These are phyloP conservation scores for Kodamaea leandrae DNA, from an alignment of 805 yeast genomes.

Conservation along the genomic window DNA sequence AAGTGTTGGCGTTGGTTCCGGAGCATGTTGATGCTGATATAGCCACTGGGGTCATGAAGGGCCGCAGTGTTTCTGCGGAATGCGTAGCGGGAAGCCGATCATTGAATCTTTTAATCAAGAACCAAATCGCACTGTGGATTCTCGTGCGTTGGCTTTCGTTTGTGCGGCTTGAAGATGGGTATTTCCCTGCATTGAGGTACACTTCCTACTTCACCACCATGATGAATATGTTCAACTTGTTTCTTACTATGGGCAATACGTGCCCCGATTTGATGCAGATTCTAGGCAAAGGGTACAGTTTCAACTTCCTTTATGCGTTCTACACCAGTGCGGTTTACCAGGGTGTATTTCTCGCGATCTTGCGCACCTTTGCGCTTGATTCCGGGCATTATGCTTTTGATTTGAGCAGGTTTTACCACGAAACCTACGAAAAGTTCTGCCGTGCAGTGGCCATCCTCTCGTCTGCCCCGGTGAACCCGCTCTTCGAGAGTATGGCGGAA, in stretches of 20 bases:
- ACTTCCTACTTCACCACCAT: conserved; percentile 26
- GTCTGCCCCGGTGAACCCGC: neutral
- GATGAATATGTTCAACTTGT: conserved; percentile 24
- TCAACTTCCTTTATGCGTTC: conserved; percentile 15
- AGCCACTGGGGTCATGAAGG: neutral
- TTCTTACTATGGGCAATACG: conserved; percentile 14
- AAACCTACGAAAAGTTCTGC: conserved; percentile 14
- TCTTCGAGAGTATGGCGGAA: neutral
- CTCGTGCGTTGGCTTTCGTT: conserved; percentile 28
- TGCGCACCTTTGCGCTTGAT: conserved; percentile 12
- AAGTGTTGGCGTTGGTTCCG: conserved; percentile 11
- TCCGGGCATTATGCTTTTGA: conserved; percentile 8
- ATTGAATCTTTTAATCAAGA: conserved; percentile 11
- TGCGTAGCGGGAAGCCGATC: conserved; percentile 5
- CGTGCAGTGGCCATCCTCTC: conserved; percentile 11
- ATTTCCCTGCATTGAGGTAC: conserved; percentile 30
- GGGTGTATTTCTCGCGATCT: conserved; percentile 19
- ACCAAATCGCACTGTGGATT: conserved; percentile 16
- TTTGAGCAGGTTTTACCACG: conserved; percentile 12
- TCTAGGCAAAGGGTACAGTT: conserved; percentile 4
- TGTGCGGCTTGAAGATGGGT: conserved; percentile 23
- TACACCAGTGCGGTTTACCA: conserved; percentile 19
- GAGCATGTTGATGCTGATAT: conserved; percentile 5
- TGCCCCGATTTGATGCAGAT: neutral
- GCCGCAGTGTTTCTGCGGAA: neutral